Base-by-base conservation (phyloP, 2,329 filamentous ascomycete genomes). In the Paracoccidioides brasiliensis region DNA sequence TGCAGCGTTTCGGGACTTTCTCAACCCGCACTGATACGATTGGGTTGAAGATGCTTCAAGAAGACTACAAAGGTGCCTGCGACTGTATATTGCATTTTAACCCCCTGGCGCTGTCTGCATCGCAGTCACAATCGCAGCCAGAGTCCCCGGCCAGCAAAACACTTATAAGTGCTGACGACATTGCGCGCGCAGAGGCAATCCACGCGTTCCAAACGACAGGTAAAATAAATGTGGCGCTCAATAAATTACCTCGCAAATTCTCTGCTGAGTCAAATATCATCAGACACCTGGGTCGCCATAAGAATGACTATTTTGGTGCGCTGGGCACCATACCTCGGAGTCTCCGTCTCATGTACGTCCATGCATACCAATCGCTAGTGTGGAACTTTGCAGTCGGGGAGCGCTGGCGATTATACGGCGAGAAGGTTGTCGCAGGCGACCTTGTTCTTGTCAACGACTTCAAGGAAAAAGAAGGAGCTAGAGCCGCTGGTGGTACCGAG, bases 1-100 rank as follows among this genome's bases (percentile, higher is more conserved):
- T 97, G n/a, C 93, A 98, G 72, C 84, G 93, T 30, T 98, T 98
- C 64, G 93, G 93, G 33, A 91, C 90, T 0, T 91, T 93, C 69
- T 76, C 82, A 33, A 85, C 88, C 10, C 86, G 90, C 38, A 98
- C 93, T 0, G 89, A 97, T 65, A 80, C 84, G 43, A 76, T 96
- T 52, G 93, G 93, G 51, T 81, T 85, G 66, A 84, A 88, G 68
- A 90, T 98, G 66, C 78, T 98, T 0, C 80, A 87, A 62, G 85
- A 81, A 35, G 83, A 95, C 64, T 90, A 90, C 62, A 79, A 90
- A 66, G 86, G 81, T 37, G 91, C 91, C 12, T 82, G 93, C 55
- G 79, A 88, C 54, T 79, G 83, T 22, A 83, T 98, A 42, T 76
- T 98, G 14, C 74, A 82, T 33, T 95, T 87, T 70, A 83, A 83